Percentiles rank a stretch among this genome's conserved stretches.
These are phyloP conservation scores for Fusarium sp. DNA, from an alignment of 2,329 filamentous ascomycete species.

Conservation along the genomic window DNA sequence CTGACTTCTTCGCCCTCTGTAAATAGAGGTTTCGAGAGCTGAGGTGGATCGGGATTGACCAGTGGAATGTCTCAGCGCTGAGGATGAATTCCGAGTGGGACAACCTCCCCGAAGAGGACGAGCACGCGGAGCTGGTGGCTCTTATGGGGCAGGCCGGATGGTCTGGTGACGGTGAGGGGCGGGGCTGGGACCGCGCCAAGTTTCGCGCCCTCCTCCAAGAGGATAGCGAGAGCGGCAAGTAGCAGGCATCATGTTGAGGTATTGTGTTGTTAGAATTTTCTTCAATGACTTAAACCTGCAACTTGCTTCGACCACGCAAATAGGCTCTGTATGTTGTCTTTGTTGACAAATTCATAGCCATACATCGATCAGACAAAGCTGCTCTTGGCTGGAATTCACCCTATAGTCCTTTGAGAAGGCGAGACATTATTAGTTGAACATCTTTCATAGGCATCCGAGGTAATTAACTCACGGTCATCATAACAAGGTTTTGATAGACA, in stretches of 20 bases:
- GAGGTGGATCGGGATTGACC: neutral
- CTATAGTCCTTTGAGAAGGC: neutral
- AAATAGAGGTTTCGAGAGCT: neutral
- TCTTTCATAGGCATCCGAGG: neutral
- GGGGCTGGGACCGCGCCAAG: neutral
- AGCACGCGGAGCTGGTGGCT: neutral
- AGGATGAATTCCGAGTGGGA: neutral
- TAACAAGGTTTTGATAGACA: neutral
- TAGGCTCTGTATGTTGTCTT: neutral
- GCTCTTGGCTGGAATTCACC: no score
- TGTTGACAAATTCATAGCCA: neutral
- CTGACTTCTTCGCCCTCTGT: conserved; percentile 1
- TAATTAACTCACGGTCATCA: neutral
- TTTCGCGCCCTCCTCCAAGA: neutral
- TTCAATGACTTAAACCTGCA: no score
- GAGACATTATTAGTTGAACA: neutral
- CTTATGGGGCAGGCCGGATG: neutral
- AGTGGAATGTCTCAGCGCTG: neutral
- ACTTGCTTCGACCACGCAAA: neutral
- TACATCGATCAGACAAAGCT: neutral
- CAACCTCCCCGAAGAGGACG: neutral
- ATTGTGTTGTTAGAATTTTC: neutral
- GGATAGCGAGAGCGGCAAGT: neutral
- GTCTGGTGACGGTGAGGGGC: neutral
- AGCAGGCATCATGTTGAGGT: neutral